A percentile compares a stretch with the other conserved stretches of the same genome.
These are phyloP conservation scores for Neopestalotiopsis sp. DNA, from an alignment of 2,329 filamentous ascomycete species.

Conservation along the genomic window DNA sequence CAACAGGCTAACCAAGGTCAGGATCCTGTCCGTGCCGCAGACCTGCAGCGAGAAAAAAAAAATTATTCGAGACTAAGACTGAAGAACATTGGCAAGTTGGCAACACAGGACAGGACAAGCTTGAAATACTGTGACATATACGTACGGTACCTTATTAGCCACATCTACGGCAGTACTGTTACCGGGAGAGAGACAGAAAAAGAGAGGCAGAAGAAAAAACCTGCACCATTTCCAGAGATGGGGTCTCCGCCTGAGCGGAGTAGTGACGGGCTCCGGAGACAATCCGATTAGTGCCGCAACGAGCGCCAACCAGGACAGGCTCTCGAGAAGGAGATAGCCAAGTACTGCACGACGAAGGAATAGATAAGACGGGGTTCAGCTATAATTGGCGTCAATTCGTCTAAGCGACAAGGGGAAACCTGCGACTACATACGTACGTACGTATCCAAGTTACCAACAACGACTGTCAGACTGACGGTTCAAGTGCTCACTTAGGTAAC, in stretches of 20 bases:
- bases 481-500: not conserved
- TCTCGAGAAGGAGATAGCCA: not conserved
- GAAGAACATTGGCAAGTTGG: not conserved
- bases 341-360: not conserved
- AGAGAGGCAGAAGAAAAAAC: not conserved
- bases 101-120: not conserved
- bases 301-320: not conserved
- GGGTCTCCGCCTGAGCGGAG: not conserved
- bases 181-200: not conserved
- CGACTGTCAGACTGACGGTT: not conserved
- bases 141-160: not conserved
- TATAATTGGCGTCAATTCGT: not conserved
- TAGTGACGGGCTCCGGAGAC: not conserved
- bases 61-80: not conserved
- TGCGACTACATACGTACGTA: not conserved
- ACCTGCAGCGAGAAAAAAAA: not conserved
- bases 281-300: not conserved
- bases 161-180: not conserved
- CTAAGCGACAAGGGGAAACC: not conserved
- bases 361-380: slow-evolving; percentile 4
- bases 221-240: not conserved
- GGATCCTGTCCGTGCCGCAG: not conserved
- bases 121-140: not conserved
- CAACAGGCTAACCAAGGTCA: not conserved
- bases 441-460: not conserved